Evolutionary conservation across 306 rosid genomes (phyloP).

Genomic region (Castanea mollissima): DNA sequence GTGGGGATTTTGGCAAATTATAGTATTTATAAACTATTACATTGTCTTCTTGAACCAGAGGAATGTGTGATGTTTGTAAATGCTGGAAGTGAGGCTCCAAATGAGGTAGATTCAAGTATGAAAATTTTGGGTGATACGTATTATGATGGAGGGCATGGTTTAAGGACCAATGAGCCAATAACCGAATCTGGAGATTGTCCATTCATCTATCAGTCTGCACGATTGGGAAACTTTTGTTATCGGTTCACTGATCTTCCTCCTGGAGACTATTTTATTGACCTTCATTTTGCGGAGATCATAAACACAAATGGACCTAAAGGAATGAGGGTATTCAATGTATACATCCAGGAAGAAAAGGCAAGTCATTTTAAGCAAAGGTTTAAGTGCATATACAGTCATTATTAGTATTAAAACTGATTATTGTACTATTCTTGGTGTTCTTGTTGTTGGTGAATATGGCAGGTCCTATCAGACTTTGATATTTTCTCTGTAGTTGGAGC

Average conservation of each 20-base stretch:
- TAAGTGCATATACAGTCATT: background rate
- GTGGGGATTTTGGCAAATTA: background rate
- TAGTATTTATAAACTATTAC: constrained; percentile 13
- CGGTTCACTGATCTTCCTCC: constrained; percentile 59
- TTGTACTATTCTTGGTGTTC: background rate
- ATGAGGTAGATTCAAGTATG: constrained; percentile 48
- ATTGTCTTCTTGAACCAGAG: constrained; percentile 43
- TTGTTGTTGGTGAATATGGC: constrained; percentile 30
- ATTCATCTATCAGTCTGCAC: constrained; percentile 65
- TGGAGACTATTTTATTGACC: constrained; percentile 68
- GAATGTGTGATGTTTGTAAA: constrained; percentile 70
- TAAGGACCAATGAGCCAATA: constrained; percentile 70
- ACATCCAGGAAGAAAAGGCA: constrained; percentile 78
- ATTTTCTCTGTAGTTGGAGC: constrained; percentile 79
- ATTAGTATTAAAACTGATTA: background rate
- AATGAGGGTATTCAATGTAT: constrained; percentile 73
- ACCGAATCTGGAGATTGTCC: constrained; percentile 62
- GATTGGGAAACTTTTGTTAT: constrained; percentile 62
- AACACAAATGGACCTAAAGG: constrained; percentile 85
- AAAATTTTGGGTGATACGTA: constrained; percentile 53
- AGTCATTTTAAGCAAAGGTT: constrained; percentile 17
- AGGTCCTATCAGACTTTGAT: constrained; percentile 79
- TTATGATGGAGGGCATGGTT: constrained; percentile 60
- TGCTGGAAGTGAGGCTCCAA: constrained; percentile 67
- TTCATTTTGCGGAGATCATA: constrained; percentile 78